These are phyloP conservation scores for Hymenochaete sp. DNA, from an alignment of 1,284 basidiomycete genomes.

Conservation along the genomic window DNA sequence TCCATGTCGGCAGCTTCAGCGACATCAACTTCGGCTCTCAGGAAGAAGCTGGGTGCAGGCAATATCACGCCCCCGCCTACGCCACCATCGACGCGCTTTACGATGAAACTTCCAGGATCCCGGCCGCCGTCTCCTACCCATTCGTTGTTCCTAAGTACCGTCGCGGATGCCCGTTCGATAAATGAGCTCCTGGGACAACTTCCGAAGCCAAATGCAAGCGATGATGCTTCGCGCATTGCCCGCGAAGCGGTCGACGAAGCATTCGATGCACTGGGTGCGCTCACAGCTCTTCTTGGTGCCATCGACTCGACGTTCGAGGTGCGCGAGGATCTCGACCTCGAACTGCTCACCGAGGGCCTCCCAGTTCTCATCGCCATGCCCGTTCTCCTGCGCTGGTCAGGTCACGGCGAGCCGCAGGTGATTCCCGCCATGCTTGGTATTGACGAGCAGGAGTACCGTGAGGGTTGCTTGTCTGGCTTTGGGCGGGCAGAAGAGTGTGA, in stretches of 20 bases:
- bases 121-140: constrained; percentile 55
- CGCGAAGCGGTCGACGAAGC: constrained; percentile 72
- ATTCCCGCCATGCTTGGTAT: constrained; percentile 50
- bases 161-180: constrained; percentile 50
- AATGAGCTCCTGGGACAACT: constrained; percentile 50
- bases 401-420: constrained; percentile 27
- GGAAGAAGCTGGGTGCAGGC: constrained; percentile 34
- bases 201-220: constrained; percentile 48
- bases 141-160: constrained; percentile 29
- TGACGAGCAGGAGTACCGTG: constrained; percentile 53
- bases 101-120: constrained; percentile 58
- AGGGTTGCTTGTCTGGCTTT: constrained; percentile 61
- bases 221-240: constrained; percentile 42
- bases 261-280: constrained; percentile 49
- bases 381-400: constrained; percentile 44
- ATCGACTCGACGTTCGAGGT: constrained; percentile 27
- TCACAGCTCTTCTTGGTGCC: constrained; percentile 49
- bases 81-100: constrained; percentile 52
- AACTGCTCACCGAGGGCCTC: constrained; percentile 46
- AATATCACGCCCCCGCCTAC: constrained; percentile 46
- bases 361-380: constrained; percentile 64
- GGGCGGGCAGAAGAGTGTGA: constrained; percentile 68
- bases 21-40: constrained; percentile 21
- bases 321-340: constrained; percentile 34
- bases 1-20: constrained; percentile 27